phyloP scores from a whole-genome alignment of 1,139 yeast genomes.

The Pichia sp. region DNA sequence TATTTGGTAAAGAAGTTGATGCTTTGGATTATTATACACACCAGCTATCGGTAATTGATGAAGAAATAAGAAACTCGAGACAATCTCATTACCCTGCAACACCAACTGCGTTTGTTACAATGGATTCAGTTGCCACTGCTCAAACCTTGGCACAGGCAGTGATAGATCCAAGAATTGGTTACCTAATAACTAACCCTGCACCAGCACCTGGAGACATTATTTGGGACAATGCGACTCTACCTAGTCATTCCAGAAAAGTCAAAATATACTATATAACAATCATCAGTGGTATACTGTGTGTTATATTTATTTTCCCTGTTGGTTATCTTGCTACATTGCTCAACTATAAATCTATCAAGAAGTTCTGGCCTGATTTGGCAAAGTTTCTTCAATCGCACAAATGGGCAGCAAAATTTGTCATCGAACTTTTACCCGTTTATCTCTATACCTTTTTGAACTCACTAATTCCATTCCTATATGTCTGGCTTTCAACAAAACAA shows the following conservation, averaged over 20 bases:
- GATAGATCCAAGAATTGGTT: slow-evolving; percentile 68
- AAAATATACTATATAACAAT: slow-evolving; percentile 57
- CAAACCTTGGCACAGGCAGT: slow-evolving; percentile 85
- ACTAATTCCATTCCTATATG: slow-evolving; percentile 61
- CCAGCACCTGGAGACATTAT: slow-evolving; percentile 78
- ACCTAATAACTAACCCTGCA: slow-evolving; percentile 60
- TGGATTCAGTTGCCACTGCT: slow-evolving; percentile 80
- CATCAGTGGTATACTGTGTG: slow-evolving; percentile 54
- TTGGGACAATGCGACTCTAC: slow-evolving; percentile 65
- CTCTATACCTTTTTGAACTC: slow-evolving; percentile 63
- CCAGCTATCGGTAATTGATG: slow-evolving; percentile 50
- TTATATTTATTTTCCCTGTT: slow-evolving; percentile 61
- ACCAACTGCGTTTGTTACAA: slow-evolving; percentile 70
- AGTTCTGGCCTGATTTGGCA: slow-evolving; percentile 69
- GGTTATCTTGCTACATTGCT: slow-evolving; percentile 67
- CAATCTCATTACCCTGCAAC: slow-evolving; percentile 59
- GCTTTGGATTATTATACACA: slow-evolving; percentile 58
- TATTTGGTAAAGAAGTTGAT: slow-evolving; percentile 52
- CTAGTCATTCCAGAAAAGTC: slow-evolving; percentile 45
- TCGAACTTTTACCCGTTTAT: slow-evolving; percentile 71
- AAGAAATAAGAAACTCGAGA: slow-evolving; percentile 53
- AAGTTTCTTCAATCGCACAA: slow-evolving; percentile 48
- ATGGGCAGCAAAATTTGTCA: slow-evolving; percentile 66
- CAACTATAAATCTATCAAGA: slow-evolving; percentile 61
- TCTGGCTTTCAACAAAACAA: slow-evolving; percentile 57